A percentile compares a stretch with the other conserved stretches of the same genome.
Evolutionary conservation across 2,329 filamentous ascomycete species (phyloP).

Genomic region (Penicillium oxalicum): DNA sequence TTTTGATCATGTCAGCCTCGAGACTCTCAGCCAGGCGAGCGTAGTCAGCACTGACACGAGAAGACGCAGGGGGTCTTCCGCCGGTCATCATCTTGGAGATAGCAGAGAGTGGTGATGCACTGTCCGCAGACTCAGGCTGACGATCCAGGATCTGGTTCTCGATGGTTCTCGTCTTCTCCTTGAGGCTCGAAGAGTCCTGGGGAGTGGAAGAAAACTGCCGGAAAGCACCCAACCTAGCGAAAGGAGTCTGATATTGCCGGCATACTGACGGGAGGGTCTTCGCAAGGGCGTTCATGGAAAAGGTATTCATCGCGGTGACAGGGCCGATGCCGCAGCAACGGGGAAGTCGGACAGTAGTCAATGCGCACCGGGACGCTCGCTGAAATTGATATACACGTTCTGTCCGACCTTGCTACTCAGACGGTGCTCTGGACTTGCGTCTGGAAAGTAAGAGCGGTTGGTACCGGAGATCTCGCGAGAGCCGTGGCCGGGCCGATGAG

Average conservation of each 20-base stretch:
- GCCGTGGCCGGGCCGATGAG: slow-evolving; percentile 22
- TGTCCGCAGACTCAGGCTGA: slow-evolving; percentile 12
- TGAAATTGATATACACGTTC: no score
- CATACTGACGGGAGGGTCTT: slow-evolving; percentile 29
- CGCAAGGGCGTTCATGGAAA: slow-evolving; percentile 27
- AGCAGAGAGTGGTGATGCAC: slow-evolving; percentile 23
- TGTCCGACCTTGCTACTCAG: no score
- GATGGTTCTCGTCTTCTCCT: slow-evolving; percentile 19
- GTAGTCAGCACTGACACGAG: slow-evolving; percentile 25
- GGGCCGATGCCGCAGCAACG: slow-evolving; percentile 9
- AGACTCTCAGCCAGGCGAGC: slow-evolving; percentile 28
- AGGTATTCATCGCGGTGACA: slow-evolving; percentile 28
- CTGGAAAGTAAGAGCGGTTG: no score
- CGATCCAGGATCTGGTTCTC: slow-evolving; percentile 27
- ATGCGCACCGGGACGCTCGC: not conserved
- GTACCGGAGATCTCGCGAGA: slow-evolving; percentile 5
- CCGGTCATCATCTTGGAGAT: slow-evolving; percentile 30
- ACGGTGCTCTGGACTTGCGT: not conserved
- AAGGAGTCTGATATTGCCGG: slow-evolving; percentile 23
- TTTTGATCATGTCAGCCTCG: slow-evolving; percentile 31
- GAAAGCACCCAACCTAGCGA: slow-evolving; percentile 16
- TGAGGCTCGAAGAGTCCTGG: slow-evolving; percentile 14
- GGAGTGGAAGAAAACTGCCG: slow-evolving; percentile 32
- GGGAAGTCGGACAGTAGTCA: slow-evolving; percentile 1
- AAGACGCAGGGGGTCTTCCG: slow-evolving; percentile 13